Base-by-base conservation (phyloP, 768 basidiomycete species). In the Coprinellus aureogranulatus region DNA sequence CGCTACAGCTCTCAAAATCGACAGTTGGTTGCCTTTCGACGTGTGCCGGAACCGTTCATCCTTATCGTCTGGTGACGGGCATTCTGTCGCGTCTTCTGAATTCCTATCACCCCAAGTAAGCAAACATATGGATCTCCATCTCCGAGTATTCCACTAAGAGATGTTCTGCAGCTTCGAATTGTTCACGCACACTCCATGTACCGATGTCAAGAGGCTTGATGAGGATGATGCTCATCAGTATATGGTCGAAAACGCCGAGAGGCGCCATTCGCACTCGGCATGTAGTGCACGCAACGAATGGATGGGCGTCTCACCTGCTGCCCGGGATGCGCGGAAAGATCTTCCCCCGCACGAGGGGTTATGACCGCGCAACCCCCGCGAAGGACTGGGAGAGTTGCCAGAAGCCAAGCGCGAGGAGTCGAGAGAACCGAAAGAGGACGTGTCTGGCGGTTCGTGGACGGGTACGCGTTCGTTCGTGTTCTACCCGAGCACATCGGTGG, bases 271-370 rank as follows among this genome's bases (percentile, higher is more conserved):
- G 62, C 16, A 74, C 89, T 0, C 71, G 69, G 2, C 88, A 90
- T 67, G 77, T 95, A 42, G 75, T 95, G 11, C 92, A 93, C 66
- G 89, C 90, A 2, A 93, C 91, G 2, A 96, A 96, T 67, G 92
- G 81, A 20, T 94, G 92, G 85, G 75, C 77, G 2, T 83, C 89
- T 1, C 86, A 90, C 61, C 80, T 95, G 44, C 73, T 95, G 54
- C 74, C 78, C 12, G 79, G 80, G 0, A 74, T 90, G 73, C 81
- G 84, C 20, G 74, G 75, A 51, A 88, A 83, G 66, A 81, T 90
- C 58, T 66, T 88, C 18, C 88, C n/a, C 89, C 26, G 61, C 77
- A 23, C 75, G 86, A 53, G 83, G 79, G 41, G 73, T 75, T 59
- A 86, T 89, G 86, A 82, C 82, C 31, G 84, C 87, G 0, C 89